phyloP scores from a whole-genome alignment of 2,329 filamentous ascomycete genomes.

The Verticillium dahliae region DNA sequence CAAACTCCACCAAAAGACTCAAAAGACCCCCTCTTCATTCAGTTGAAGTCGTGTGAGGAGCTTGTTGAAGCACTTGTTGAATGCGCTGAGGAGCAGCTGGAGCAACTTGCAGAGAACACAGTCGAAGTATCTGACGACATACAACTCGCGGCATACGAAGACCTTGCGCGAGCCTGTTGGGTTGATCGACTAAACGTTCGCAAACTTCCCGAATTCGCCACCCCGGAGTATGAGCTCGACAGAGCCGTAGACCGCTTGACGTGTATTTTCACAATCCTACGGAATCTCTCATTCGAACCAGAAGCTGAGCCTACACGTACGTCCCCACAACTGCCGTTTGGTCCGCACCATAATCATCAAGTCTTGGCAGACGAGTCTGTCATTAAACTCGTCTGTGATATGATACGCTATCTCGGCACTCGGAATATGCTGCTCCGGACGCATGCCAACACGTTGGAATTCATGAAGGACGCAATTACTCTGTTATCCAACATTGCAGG shows the following conservation, averaged over 20 bases:
- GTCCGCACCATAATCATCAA: slow-evolving; percentile 51
- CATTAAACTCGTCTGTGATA: slow-evolving; percentile 74
- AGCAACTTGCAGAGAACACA: slow-evolving; percentile 76
- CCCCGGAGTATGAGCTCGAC: slow-evolving; percentile 73
- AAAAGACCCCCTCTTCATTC: slow-evolving; percentile 56
- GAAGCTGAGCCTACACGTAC: neutral
- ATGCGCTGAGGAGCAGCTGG: slow-evolving; percentile 83
- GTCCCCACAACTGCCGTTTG: neutral
- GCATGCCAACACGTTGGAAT: slow-evolving; percentile 80
- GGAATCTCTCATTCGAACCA: slow-evolving; percentile 74
- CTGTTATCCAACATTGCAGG: slow-evolving; percentile 85
- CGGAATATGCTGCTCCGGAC: slow-evolving; percentile 79
- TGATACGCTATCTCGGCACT: slow-evolving; percentile 83
- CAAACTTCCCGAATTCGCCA: slow-evolving; percentile 68
- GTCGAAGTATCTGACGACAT: slow-evolving; percentile 83
- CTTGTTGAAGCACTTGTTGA: slow-evolving; percentile 82
- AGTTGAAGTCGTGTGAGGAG: slow-evolving; percentile 74
- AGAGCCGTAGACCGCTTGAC: slow-evolving; percentile 81
- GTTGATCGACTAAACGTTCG: slow-evolving; percentile 66
- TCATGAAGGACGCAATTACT: slow-evolving; percentile 92
- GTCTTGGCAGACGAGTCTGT: slow-evolving; percentile 70
- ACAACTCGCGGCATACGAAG: slow-evolving; percentile 78
- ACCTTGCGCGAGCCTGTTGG: slow-evolving; percentile 73
- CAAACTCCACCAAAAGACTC: slow-evolving; percentile 41
- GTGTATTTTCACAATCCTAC: slow-evolving; percentile 84